Base-by-base conservation (phyloP, 257 asterid species). In the Gentiana dahurica region DNA sequence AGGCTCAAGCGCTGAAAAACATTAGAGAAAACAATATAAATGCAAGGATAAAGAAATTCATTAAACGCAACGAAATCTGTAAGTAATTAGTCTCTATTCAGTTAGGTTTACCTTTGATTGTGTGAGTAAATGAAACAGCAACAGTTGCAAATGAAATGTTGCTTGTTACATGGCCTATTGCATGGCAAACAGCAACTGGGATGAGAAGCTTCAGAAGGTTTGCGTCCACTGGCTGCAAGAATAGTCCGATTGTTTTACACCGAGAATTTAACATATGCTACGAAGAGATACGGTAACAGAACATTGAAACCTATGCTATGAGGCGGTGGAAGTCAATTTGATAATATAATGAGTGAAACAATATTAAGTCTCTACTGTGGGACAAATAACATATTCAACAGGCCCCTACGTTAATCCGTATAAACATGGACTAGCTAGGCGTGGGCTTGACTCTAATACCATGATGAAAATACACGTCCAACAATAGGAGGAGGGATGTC, bases 101-200 rank as follows among this genome's bases (percentile, higher is more conserved):
- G 43, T 39, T 48, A 35, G 15, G 24, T 48, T 53, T 53, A 86
- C 97, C 97, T 84, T 89, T 89, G 62, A 89, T 3, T 60, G 97
- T 89, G 82, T 89, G 97, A 60, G 96, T 84, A 78, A 87, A 87
- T 7, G 96, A 87, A 67, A 87, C 95, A 15, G 96, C 96, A 68
- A 87, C 95, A 0, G 96, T 78, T 68, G 96, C 94, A 75, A 87
- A 87, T 2, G 96, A 87, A 57, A 87, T 84, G 35, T 87, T 87
- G 70, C 96, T 84, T 34, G 88, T 82, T 32, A 85, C 75, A 66
- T 87, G 96, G 81, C 96, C 96, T 9, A 87, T 58, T 37, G 86
- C 96, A 52, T 87, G 96, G 71, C 95, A 87, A 12, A 67, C 76
- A 39, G 96, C 94, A 54, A 87, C 96, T 1, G 94, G 96, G 61